Base-by-base conservation (phyloP, 2,329 filamentous ascomycete species). In the Seiridium unicorne region DNA sequence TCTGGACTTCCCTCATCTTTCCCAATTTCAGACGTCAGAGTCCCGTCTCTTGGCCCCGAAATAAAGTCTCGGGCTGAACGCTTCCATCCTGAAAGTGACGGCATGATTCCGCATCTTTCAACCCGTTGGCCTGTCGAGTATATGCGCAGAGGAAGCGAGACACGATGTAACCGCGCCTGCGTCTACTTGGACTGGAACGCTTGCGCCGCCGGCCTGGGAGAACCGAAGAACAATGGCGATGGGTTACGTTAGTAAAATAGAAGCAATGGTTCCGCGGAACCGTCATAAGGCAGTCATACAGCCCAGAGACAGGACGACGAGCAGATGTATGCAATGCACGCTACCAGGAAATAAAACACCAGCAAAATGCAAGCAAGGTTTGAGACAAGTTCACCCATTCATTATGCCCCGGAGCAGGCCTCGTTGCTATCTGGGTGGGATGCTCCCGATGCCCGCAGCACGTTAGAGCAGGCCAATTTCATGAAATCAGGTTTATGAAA, bases 41-140 rank as follows among this genome's bases (percentile, higher is more conserved):
- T 40, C 44, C 51, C 55, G 42, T 59, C 56, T 11, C 60, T 51
- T 62, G 64, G 36, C 55, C 69, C 68, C 48, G 61, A 62, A 55
- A 67, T 60, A 59, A 68, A 60, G 35, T 62, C 64, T 34, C 68
- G 63, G 47, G 66, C 63, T 51, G 66, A 65, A 18, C 66, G 68
- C 61, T 62, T 69, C 13, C 70, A 59, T 55, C 60, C 61, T 18
- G 63, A 61, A 9, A 71, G 57, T 13, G 66, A 68, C 18, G 66
- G 68, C 66, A 70, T 70, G 56, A 49, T 67, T 44, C 38, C 44
- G 48, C 42, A 38, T 35, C 34, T 48, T 51, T 44, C 55, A 40
- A 49, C 49, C 31, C 36, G 11, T 35, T 53, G 5, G 47, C 47
- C 47, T 49, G 26, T 49, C 35, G 10, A 32, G 10, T 26, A 49